Conservation (phyloP, 495 filamentous ascomycete genomes). For the Lasiosphaeria ovina region DNA sequence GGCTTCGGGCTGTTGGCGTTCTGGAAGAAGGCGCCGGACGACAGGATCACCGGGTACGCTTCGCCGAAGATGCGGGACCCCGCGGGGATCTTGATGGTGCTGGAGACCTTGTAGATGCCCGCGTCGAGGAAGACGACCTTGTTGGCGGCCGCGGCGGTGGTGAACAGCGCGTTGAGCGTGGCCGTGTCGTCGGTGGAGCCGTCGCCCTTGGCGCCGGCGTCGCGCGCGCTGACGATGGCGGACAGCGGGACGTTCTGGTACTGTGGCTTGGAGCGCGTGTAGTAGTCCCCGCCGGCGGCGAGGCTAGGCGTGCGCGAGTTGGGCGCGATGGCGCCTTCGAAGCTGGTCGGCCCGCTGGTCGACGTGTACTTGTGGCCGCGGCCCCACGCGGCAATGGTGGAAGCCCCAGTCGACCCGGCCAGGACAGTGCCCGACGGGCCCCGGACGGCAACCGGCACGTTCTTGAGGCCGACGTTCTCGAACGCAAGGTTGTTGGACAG, state of each 20-base stretch:
- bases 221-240: slow-evolving; percentile 67
- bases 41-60: slow-evolving; percentile 81
- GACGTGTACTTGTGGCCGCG: slow-evolving; percentile 41
- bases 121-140: slow-evolving; percentile 84
- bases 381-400: slow-evolving; percentile 49
- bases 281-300: slow-evolving; percentile 40
- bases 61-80: slow-evolving; percentile 76
- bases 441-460: slow-evolving; percentile 55
- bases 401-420: slow-evolving; percentile 51
- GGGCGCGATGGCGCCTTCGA: slow-evolving; percentile 36
- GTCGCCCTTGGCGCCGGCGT: slow-evolving; percentile 72
- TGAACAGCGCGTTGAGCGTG: slow-evolving; percentile 64
- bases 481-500: slow-evolving; percentile 52
- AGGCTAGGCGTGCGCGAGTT: slow-evolving; percentile 38
- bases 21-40: slow-evolving; percentile 61
- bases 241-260: slow-evolving; percentile 56
- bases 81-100: slow-evolving; percentile 72
- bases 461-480: slow-evolving; percentile 65
- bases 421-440: slow-evolving; percentile 50
- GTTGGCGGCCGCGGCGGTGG: slow-evolving; percentile 48
- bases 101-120: slow-evolving; percentile 75
- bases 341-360: slow-evolving; percentile 38
- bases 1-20: slow-evolving; percentile 63
- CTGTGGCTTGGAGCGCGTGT: slow-evolving; percentile 69
- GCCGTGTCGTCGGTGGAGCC: slow-evolving; percentile 62